phyloP scores from a whole-genome alignment of 345 rosid species.

The Microthlaspi erraticum region DNA sequence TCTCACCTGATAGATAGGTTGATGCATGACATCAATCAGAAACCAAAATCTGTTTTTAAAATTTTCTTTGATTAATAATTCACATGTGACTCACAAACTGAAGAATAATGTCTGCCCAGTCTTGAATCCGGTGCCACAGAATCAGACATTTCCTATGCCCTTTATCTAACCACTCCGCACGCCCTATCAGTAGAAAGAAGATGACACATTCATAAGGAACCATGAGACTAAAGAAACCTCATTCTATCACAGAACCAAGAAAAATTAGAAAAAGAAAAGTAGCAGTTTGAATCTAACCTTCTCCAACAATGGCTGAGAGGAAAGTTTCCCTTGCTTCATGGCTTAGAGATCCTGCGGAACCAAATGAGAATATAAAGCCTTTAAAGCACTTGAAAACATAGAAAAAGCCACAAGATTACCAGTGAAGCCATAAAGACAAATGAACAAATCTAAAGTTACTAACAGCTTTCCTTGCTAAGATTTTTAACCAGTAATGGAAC shows the following conservation, averaged over 20 bases:
- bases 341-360: constrained; percentile 75
- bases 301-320: constrained; percentile 83
- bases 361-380: neutral
- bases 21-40: neutral
- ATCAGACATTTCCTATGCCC: constrained; percentile 87
- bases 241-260: neutral
- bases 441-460: neutral
- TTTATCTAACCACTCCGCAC: constrained; percentile 97
- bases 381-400: neutral
- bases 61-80: constrained; percentile 13
- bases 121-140: constrained; percentile 94
- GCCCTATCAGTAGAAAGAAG: constrained; percentile 56
- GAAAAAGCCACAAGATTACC: neutral
- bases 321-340: constrained; percentile 93
- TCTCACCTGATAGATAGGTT: constrained; percentile 57
- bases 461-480: neutral
- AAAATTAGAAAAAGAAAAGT: neutral
- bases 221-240: neutral
- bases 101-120: constrained; percentile 87
- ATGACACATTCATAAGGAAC: constrained; percentile 20
- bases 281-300: constrained; percentile 54
- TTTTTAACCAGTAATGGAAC: neutral
- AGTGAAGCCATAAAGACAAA: neutral
- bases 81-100: constrained; percentile 67
- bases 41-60: neutral